Evolutionary conservation across 2,329 filamentous ascomycete genomes (phyloP).

Genomic region (Monilinia vaccinii-corymbosi): DNA sequence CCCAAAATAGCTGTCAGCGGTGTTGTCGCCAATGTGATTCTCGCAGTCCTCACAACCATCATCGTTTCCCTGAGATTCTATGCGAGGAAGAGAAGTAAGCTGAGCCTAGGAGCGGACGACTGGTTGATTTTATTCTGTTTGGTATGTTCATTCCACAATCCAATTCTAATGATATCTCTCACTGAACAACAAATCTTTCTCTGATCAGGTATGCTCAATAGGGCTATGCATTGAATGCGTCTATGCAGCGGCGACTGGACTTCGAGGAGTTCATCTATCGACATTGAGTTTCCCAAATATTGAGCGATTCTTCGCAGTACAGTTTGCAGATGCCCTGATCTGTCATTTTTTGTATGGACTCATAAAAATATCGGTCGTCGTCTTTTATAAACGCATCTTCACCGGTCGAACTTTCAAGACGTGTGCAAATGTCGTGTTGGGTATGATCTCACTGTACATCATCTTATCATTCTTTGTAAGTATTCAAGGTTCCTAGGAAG

Average conservation of each 20-base stretch:
- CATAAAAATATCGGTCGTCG: neutral
- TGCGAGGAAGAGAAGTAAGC: neutral
- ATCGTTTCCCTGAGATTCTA: neutral
- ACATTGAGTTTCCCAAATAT: neutral
- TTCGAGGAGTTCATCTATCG: neutral
- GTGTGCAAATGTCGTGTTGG: too few species aligned
- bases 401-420: neutral
- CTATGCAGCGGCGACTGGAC: constrained; percentile 1
- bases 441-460: too few species aligned
- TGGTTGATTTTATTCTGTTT: constrained; percentile 2
- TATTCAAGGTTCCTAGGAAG: too few species aligned
- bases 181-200: neutral
- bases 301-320: neutral
- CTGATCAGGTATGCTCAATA: neutral
- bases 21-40: constrained; percentile 4
- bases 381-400: neutral
- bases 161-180: too few species aligned
- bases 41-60: neutral
- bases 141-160: neutral
- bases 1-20: neutral
- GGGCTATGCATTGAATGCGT: neutral
- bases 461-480: too few species aligned
- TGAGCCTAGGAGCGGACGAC: constrained; percentile 1
- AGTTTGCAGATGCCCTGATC: neutral
- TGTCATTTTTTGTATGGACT: neutral